Evolutionary conservation across 768 basidiomycete species (phyloP), one percentile per base, ranked within the genome.

Genomic region (Podaxis sp.): DNA sequence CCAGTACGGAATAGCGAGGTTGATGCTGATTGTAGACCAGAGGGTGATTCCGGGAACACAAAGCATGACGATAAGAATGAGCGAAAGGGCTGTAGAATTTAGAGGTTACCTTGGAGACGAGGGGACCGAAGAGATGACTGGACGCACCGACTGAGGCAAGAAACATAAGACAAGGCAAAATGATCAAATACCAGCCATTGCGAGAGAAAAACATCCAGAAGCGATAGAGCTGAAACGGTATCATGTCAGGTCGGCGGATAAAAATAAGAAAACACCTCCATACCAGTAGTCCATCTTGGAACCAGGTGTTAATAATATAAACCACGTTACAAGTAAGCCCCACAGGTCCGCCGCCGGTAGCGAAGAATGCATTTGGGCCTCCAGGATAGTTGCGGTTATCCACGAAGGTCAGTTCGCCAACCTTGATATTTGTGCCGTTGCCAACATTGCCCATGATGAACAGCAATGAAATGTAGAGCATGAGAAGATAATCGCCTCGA

Each of bases 1-100:
- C 60, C 72, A 76, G 68, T 77, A 80, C 3, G 76, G 70, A 33
- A 73, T 71, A 19, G 70, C 75, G 59, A 76, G 74, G 52, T 73
- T 70, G 60, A 75, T 64, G 13, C 61, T 61, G 12, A 55, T 46
- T 17, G 56, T 54, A 2, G 40, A 52, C 69, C 66, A 69, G 37
- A 67, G 65, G 2, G 64, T 63, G 29, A 61, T 46, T 22, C 52
- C 46, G 9, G 55, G 61, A 40, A 53, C 46, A 37, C 50, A 55
- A 29, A 54, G 59, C 58, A 59, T 51, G 46, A 63, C 55, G 25
- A 66, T 53, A 13, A 66, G 50, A 3, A 54, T 53, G 13, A 65
- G 36, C 4, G 65, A 66, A 8, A 63, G 36, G n/a, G 59, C 66
- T 65, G 19, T 15, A 19, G 3, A 11, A 40, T 9, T n/a, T 27